Conservation (phyloP, 495 filamentous ascomycete species). For the Penicillium tannophilum region DNA sequence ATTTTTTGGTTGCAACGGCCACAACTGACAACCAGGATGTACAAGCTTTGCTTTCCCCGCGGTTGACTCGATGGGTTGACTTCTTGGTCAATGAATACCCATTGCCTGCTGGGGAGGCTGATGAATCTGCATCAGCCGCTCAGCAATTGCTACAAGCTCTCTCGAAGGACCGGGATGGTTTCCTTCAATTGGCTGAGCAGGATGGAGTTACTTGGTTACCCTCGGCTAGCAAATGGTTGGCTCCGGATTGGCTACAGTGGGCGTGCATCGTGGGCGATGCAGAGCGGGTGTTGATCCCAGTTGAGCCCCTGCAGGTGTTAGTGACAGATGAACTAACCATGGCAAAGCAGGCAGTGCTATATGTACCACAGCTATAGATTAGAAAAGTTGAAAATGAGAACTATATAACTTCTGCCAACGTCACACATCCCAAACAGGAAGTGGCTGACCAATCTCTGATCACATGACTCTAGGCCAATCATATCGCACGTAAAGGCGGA, state of each 20-base stretch:
- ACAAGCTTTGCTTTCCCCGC: slow-evolving; percentile 27
- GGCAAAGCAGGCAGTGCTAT: slow-evolving; percentile 41
- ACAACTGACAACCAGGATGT: slow-evolving; percentile 16
- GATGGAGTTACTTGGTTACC: slow-evolving; percentile 27
- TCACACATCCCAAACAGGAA: slow-evolving; percentile 12
- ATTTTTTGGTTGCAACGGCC: slow-evolving; percentile 24
- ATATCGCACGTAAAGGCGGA: slow-evolving; percentile 43
- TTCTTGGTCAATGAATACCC: slow-evolving; percentile 44
- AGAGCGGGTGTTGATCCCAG: slow-evolving; percentile 42
- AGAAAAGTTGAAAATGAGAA: not conserved
- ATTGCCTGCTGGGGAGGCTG: slow-evolving; percentile 11
- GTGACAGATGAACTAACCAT: slow-evolving; percentile 28
- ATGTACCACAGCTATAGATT: slow-evolving; percentile 36
- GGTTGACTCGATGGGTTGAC: slow-evolving; percentile 38
- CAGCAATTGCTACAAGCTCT: slow-evolving; percentile 3
- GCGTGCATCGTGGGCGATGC: slow-evolving; percentile 41
- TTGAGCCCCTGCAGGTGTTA: slow-evolving; percentile 39
- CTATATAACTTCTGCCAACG: not conserved
- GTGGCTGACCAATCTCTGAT: slow-evolving; percentile 23
- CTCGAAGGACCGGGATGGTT: not conserved
- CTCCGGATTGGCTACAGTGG: slow-evolving; percentile 47
- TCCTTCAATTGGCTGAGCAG: slow-evolving; percentile 1
- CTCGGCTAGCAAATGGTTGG: slow-evolving; percentile 40
- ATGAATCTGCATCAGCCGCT: slow-evolving; percentile 15
- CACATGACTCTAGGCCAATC: slow-evolving; percentile 45